A percentile compares a stretch with the other conserved stretches of the same genome.
Conservation (phyloP, 1,284 basidiomycete genomes). For the Ustilago curta region DNA sequence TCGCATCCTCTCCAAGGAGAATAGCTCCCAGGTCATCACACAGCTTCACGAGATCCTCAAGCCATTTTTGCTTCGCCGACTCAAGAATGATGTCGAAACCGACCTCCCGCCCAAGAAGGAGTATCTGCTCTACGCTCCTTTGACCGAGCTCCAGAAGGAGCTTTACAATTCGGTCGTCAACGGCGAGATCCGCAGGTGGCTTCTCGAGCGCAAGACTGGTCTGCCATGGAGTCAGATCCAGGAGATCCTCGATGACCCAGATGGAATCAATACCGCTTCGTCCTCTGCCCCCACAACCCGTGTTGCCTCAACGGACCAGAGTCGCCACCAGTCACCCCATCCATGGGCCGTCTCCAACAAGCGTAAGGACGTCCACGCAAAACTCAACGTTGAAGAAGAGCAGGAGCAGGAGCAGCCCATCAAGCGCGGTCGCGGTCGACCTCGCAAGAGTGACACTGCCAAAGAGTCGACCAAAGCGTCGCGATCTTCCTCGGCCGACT, state of each 20-base stretch:
- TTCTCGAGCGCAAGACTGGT: slow-evolving; percentile 62
- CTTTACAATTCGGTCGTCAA: slow-evolving; percentile 78
- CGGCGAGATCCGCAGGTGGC: slow-evolving; percentile 56
- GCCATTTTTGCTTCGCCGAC: slow-evolving; percentile 64
- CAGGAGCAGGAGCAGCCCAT: slow-evolving; percentile 1
- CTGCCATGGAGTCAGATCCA: slow-evolving; percentile 52
- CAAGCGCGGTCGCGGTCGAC: slow-evolving; percentile 19
- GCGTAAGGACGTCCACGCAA: slow-evolving; percentile 14
- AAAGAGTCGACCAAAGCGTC: slow-evolving; percentile 18
- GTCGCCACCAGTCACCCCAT: slow-evolving; percentile 32
- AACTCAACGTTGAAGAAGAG: slow-evolving; percentile 9
- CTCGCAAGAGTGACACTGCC: slow-evolving; percentile 15
- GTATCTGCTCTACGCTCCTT: slow-evolving; percentile 87
- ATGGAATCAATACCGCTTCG: slow-evolving; percentile 41
- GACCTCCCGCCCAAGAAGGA: slow-evolving; percentile 67
- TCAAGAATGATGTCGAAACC: slow-evolving; percentile 64
- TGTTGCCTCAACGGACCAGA: slow-evolving; percentile 27
- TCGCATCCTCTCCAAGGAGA: slow-evolving; percentile 72
- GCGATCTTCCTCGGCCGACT: slow-evolving; percentile 29
- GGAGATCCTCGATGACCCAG: slow-evolving; percentile 49
- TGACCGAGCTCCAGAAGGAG: slow-evolving; percentile 83
- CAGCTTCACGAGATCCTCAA: slow-evolving; percentile 67
- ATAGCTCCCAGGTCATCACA: slow-evolving; percentile 72
- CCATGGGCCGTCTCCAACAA: slow-evolving; percentile 36
- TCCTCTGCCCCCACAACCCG: slow-evolving; percentile 31